Evolutionary conservation across 2,329 filamentous ascomycete species (phyloP).

Genomic region (Alternaria dauci): DNA sequence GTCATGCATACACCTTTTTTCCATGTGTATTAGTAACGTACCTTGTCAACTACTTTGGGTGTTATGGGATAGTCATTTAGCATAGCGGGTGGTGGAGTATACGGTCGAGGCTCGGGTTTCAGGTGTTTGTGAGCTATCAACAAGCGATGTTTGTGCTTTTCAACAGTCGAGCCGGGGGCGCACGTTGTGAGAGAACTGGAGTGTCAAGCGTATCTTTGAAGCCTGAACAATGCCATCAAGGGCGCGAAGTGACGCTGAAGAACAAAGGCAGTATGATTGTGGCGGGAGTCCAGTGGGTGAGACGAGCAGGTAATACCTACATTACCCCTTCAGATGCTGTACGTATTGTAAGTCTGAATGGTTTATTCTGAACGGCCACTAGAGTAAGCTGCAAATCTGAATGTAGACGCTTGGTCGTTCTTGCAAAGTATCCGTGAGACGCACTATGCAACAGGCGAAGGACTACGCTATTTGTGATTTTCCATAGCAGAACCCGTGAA

Average conservation of each 20-base stretch:
- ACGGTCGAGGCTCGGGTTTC: neutral
- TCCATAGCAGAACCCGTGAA: neutral
- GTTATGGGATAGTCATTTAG: conserved; percentile 4
- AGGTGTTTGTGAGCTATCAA: neutral
- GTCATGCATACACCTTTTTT: neutral
- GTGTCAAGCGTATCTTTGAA: neutral
- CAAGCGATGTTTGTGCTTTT: neutral
- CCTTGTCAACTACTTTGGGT: neutral
- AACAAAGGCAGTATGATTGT: neutral
- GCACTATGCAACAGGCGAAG: neutral
- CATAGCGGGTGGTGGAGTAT: conserved; percentile 3
- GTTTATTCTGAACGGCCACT: too few relatives aligned
- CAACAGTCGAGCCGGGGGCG: neutral
- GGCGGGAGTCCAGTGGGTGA: neutral
- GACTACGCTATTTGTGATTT: neutral
- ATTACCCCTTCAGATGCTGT: neutral
- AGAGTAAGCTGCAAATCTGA: too few relatives aligned
- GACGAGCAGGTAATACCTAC: neutral
- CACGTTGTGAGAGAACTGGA: neutral
- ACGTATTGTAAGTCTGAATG: neutral
- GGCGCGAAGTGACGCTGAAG: neutral
- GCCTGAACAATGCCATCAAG: neutral
- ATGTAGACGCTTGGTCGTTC: conserved; percentile 7
- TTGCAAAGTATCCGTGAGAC: conserved; percentile 1
- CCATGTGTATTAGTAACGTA: neutral